Evolutionary conservation across 345 rosid species (phyloP), one percentile per base, ranked within the genome.

Genomic region (Mallotus nudiflorus): DNA sequence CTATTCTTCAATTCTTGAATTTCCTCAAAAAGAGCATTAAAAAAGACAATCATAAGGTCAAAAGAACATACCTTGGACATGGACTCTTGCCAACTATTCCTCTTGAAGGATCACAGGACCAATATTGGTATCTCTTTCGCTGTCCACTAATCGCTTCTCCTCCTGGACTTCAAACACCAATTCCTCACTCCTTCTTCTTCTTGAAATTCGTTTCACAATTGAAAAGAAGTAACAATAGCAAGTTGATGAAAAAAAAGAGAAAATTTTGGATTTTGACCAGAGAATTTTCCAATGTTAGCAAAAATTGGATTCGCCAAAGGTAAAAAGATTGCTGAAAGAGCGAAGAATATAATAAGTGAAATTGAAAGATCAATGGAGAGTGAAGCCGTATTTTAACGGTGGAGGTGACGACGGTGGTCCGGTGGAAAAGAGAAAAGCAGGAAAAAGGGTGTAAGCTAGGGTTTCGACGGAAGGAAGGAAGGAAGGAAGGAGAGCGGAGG

Each of bases 51-150:
- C 16, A 46, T 64, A 8, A 64, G 54, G 25, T 64, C 39, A 64
- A 64, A n/a, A n/a, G 10, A 64, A 40, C 44, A 9, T 65, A 65
- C 68, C 68, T 48, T 65, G 28, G 55, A 65, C 68, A 65, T 46
- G 68, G 68, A 42, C 14, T 42, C 46, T 8, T 8, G 27, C 42
- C 55, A 46, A 65, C 4, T 46, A 15, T 4, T 64, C 50, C 68
- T 46, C 22, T 46, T 65, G 5, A 65, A 28, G n/a, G 25, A 65
- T 65, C 39, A 65, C 40, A 18, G 42, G 42, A 48, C 10, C 11
- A 42, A 9, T 22, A 46, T 18, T 62, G 16, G 28, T 46, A 40
- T 27, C 35, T 25, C 29, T 11, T 33, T 59, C 44, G 9, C 39
- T 33, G 45, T 20, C 9, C 64, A 18, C 64, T 19, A 35, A 25